Evolutionary conservation across 2,329 filamentous ascomycete species (phyloP).

Genomic region (Aspergillus brunneoviolaceus): DNA sequence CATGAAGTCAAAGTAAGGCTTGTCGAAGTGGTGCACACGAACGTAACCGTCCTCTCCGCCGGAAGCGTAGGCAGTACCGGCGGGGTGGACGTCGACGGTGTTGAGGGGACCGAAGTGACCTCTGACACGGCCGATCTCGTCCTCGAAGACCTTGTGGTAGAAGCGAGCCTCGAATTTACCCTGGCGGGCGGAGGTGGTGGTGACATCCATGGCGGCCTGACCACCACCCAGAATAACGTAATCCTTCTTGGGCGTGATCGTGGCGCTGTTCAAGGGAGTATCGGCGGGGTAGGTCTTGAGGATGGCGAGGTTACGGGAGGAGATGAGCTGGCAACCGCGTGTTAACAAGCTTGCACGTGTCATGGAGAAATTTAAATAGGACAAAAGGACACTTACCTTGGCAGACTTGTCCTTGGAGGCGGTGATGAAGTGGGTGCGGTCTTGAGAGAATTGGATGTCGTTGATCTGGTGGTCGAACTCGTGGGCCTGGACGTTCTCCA

Average conservation of each 20-base stretch:
- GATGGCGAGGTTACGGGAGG: slow-evolving; percentile 80
- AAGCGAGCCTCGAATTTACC: slow-evolving; percentile 99
- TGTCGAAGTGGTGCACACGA: slow-evolving; percentile 97
- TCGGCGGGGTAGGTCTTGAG: slow-evolving; percentile 91
- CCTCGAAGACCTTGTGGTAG: slow-evolving; percentile 99
- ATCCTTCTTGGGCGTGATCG: slow-evolving; percentile 93
- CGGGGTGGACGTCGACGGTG: slow-evolving; percentile 90
- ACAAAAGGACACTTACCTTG: slow-evolving; percentile 58
- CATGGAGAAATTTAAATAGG: background rate
- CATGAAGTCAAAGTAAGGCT: slow-evolving; percentile 96
- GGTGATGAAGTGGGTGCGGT: slow-evolving; percentile 98
- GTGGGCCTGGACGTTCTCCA: slow-evolving; percentile 80
- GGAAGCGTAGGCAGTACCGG: slow-evolving; percentile 87
- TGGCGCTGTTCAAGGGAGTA: slow-evolving; percentile 93
- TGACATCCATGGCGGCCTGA: slow-evolving; percentile 98
- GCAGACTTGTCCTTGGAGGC: slow-evolving; percentile 97
- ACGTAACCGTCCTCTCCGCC: slow-evolving; percentile 99
- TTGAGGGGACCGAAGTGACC: slow-evolving; percentile 97
- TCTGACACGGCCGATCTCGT: slow-evolving; percentile 95
- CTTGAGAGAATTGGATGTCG: slow-evolving; percentile 90
- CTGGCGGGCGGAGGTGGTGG: slow-evolving; percentile 86
- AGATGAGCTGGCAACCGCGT: slow-evolving; percentile 62
- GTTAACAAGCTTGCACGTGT: slow-evolving; percentile 18
- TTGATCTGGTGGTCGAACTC: slow-evolving; percentile 80
- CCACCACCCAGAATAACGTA: slow-evolving; percentile 97